These are phyloP conservation scores for Circinella umbellata DNA, from an alignment of 371 early-diverging fungal genomes.

Conservation along the genomic window DNA sequence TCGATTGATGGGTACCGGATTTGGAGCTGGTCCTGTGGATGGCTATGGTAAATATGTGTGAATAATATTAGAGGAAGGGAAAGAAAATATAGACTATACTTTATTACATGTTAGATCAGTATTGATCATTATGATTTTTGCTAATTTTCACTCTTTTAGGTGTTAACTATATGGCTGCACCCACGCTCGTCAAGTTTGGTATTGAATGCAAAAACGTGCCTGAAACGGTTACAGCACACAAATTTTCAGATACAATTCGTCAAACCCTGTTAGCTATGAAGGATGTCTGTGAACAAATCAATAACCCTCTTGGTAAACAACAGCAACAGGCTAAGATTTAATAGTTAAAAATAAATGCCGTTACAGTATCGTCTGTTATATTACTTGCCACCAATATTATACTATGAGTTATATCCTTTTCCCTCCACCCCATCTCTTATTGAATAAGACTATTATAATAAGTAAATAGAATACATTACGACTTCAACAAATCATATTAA, in stretches of 20 bases:
- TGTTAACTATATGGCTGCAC: constrained; percentile 84
- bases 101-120: too few species aligned
- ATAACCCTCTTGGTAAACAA: background rate
- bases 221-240: constrained; percentile 46
- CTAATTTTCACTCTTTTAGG: constrained; percentile 39
- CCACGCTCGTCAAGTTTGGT: constrained; percentile 74
- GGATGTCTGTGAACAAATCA: constrained; percentile 43
- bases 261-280: constrained; percentile 62
- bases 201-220: constrained; percentile 75
- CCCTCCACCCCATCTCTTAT: too few species aligned
- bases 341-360: background rate
- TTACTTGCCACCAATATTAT: too few species aligned
- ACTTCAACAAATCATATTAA: too few species aligned
- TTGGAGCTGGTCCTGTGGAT: constrained; percentile 60
- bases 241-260: constrained; percentile 52
- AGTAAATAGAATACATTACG: too few species aligned
- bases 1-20: constrained; percentile 79
- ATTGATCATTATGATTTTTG: too few species aligned
- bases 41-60: too few species aligned
- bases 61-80: too few species aligned
- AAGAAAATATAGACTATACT: too few species aligned
- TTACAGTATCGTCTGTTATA: too few species aligned
- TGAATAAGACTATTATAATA: too few species aligned
- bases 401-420: too few species aligned
- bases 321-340: constrained; percentile 11